These are phyloP conservation scores for Aspergillus pseudoglaucus DNA, from an alignment of 2,329 filamentous ascomycete species.

Conservation along the genomic window DNA sequence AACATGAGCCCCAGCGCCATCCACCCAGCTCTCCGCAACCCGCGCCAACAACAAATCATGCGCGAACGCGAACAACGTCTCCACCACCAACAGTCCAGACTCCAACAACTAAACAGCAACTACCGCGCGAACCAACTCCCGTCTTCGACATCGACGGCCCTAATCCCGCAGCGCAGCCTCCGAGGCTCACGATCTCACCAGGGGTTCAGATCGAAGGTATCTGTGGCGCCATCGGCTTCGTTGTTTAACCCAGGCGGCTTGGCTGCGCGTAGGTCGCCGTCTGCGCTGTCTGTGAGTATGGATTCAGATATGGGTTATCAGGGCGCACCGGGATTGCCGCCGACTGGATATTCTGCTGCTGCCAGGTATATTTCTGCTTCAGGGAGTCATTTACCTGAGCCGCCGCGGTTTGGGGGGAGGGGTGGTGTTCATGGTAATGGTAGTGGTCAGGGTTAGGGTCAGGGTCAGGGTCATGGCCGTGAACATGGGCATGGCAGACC, in stretches of 20 bases:
- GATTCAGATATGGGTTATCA: background rate
- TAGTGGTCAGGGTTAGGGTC: background rate
- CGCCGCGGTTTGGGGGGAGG: background rate
- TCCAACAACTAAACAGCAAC: background rate
- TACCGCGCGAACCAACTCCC: background rate
- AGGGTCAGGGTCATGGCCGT: background rate
- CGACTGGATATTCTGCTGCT: too few relatives aligned
- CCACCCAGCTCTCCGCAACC: constrained; percentile 10
- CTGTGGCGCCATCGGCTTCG: background rate
- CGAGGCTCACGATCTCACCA: background rate
- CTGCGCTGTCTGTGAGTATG: too few relatives aligned
- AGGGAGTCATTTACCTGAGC: background rate
- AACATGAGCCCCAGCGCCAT: constrained; percentile 6
- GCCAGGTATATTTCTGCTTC: background rate
- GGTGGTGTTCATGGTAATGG: background rate
- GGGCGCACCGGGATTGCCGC: too few relatives aligned
- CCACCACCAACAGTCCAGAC: background rate
- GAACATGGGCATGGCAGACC: background rate
- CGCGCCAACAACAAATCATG: constrained; percentile 7
- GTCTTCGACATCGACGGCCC: background rate
- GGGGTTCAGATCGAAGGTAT: background rate
- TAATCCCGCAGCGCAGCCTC: background rate
- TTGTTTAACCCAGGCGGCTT: background rate
- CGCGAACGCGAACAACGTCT: constrained; percentile 7
- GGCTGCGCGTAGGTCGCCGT: background rate